These are phyloP conservation scores for Vitis hybrid DNA, from an alignment of 177 flowering plant species.

Conservation along the genomic window DNA sequence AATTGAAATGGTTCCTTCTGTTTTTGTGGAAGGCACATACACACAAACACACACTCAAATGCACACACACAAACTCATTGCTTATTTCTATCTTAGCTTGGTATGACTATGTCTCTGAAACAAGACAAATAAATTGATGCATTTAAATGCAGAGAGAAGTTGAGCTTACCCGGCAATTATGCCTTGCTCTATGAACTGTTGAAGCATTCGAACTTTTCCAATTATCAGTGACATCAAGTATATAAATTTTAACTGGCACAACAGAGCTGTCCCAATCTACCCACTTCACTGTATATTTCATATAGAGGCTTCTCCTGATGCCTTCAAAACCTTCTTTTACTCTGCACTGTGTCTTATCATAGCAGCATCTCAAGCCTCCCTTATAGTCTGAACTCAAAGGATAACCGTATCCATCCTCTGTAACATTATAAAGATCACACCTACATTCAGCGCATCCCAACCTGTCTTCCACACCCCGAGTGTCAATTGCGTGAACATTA, in stretches of 20 bases:
- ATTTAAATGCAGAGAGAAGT: too few relatives aligned
- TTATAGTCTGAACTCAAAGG: constrained; percentile 38
- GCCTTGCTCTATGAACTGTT: constrained; percentile 9
- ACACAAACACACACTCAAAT: too few relatives aligned
- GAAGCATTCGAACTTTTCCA: constrained; percentile 30
- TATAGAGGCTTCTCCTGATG: constrained; percentile 50
- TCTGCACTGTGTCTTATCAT: constrained; percentile 58
- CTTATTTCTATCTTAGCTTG: too few relatives aligned
- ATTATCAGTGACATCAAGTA: constrained; percentile 73
- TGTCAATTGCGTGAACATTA: constrained; percentile 94
- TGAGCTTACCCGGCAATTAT: constrained; percentile 54
- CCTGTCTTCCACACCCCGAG: constrained; percentile 76
- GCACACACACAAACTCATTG: too few relatives aligned
- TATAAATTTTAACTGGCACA: constrained; percentile 69
- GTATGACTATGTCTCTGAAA: too few relatives aligned
- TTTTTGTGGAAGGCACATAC: too few relatives aligned
- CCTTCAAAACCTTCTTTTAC: constrained; percentile 41
- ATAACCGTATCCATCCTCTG: constrained; percentile 21
- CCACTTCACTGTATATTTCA: constrained; percentile 80
- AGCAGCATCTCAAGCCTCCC: constrained; percentile 67
- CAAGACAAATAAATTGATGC: background rate
- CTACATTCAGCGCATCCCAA: constrained; percentile 90
- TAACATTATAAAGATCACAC: constrained; percentile 81
- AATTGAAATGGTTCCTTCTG: too few relatives aligned
- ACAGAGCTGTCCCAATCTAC: constrained; percentile 69